phyloP scores from a whole-genome alignment of 371 early-diverging fungal genomes.

The Mortierella sp. region DNA sequence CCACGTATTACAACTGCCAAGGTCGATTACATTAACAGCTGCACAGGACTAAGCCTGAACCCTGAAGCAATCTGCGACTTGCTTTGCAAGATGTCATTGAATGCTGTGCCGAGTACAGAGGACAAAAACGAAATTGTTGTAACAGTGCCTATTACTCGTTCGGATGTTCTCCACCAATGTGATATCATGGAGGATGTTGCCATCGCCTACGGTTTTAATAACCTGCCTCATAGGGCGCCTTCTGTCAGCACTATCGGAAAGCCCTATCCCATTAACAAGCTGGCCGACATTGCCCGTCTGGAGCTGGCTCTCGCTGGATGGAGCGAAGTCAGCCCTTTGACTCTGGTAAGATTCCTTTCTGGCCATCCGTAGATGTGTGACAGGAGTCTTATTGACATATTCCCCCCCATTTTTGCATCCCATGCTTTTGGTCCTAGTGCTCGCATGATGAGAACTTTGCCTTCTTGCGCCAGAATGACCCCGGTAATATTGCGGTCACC shows the following conservation, averaged over 20 bases:
- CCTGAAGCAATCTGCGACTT: constrained; percentile 82
- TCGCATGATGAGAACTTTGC: constrained; percentile 97
- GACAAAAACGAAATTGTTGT: constrained; percentile 78
- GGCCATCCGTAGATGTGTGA: too few species aligned
- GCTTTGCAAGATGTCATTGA: constrained; percentile 89
- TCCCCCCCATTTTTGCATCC: neutral
- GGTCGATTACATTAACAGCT: constrained; percentile 87
- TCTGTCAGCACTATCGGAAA: constrained; percentile 87
- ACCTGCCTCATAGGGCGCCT: constrained; percentile 86
- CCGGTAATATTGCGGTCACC: constrained; percentile 83
- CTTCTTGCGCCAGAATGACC: constrained; percentile 82
- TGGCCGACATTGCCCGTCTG: constrained; percentile 88
- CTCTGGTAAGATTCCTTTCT: constrained; percentile 70
- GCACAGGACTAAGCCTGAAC: constrained; percentile 79
- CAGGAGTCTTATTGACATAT: neutral
- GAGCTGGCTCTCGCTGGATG: constrained; percentile 96
- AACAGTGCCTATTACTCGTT: constrained; percentile 91
- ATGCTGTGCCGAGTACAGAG: constrained; percentile 67
- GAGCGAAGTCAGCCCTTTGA: constrained; percentile 96
- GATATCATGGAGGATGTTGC: constrained; percentile 99
- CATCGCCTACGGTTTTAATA: constrained; percentile 99
- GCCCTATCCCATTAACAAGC: constrained; percentile 94
- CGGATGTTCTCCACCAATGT: constrained; percentile 97
- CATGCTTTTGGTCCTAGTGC: constrained; percentile 66
- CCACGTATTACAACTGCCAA: constrained; percentile 77